phyloP scores from a whole-genome alignment of 192 early-diverging fungal species.

The Gonapodya sp. region DNA sequence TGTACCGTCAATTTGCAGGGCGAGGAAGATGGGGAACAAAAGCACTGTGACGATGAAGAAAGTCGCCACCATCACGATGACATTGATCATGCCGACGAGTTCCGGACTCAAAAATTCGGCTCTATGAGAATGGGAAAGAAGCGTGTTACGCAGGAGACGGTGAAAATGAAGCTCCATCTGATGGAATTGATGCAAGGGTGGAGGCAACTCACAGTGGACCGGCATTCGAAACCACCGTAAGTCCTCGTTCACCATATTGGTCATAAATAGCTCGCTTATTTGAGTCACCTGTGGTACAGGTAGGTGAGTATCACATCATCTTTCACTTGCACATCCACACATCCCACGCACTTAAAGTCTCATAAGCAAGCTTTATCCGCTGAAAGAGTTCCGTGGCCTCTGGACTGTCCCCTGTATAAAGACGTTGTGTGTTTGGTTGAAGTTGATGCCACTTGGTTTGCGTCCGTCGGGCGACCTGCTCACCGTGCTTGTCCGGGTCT shows the following conservation, averaged over 20 bases:
- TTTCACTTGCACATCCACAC: not conserved
- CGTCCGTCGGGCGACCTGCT: not conserved
- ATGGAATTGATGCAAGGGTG: not conserved
- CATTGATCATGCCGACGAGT: not conserved
- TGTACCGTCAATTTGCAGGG: not conserved
- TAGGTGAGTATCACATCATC: not conserved
- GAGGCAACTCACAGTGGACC: not conserved
- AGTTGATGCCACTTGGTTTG: not conserved
- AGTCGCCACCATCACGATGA: not conserved
- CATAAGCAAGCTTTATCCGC: slow-evolving; percentile 7
- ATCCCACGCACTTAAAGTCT: not conserved
- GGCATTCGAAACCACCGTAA: not conserved
- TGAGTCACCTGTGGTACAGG: not conserved
- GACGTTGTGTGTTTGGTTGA: not conserved
- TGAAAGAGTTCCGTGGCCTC: not conserved
- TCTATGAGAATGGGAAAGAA: not conserved
- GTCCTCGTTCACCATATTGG: slow-evolving; percentile 6
- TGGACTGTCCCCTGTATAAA: not conserved
- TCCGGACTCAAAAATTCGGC: slow-evolving; percentile 5
- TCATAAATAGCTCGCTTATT: slow-evolving; percentile 3
- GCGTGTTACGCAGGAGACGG: not conserved
- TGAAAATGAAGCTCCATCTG: not conserved
- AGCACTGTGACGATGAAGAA: not conserved
- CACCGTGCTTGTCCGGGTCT: slow-evolving; percentile 7
- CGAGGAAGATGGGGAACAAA: slow-evolving; percentile 7